phyloP scores from a whole-genome alignment of 129 eudicot species.

The Dittrichia graveolens region DNA sequence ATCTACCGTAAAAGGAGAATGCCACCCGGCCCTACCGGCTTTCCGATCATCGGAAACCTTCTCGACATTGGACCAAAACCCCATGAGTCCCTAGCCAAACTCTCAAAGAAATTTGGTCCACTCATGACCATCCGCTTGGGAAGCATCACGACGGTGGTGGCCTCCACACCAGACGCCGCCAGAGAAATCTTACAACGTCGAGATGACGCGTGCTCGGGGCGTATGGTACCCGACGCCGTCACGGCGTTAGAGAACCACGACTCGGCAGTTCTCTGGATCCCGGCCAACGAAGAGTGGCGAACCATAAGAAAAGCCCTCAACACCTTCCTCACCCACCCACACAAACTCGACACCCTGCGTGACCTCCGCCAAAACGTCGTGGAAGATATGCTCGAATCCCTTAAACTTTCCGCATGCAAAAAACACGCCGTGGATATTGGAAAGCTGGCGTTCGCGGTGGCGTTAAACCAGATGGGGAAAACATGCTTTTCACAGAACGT shows the following conservation, averaged over 20 bases:
- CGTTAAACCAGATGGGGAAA: no score
- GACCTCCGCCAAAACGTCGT: background rate
- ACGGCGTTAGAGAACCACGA: background rate
- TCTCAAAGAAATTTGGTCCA: background rate
- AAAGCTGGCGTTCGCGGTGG: no score
- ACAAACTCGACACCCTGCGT: conserved; percentile 12
- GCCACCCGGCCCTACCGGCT: background rate
- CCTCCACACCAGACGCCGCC: background rate
- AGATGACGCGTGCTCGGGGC: background rate
- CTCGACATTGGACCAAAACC: conserved; percentile 12
- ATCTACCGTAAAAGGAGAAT: background rate
- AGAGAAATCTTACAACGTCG: background rate
- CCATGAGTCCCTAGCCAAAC: background rate
- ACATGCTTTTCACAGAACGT: no score
- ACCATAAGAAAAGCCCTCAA: background rate
- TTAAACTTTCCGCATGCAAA: background rate
- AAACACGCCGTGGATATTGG: background rate
- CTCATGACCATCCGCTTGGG: conserved; percentile 7
- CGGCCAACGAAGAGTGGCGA: conserved; percentile 1
- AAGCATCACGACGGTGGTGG: background rate
- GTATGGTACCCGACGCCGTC: background rate
- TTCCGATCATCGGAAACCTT: conserved; percentile 7
- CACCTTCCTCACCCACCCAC: conserved; percentile 9
- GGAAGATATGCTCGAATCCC: background rate
- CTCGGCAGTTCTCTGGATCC: background rate